phyloP scores from a whole-genome alignment of 805 yeast species.

The Brettanomyces naardenensis region DNA sequence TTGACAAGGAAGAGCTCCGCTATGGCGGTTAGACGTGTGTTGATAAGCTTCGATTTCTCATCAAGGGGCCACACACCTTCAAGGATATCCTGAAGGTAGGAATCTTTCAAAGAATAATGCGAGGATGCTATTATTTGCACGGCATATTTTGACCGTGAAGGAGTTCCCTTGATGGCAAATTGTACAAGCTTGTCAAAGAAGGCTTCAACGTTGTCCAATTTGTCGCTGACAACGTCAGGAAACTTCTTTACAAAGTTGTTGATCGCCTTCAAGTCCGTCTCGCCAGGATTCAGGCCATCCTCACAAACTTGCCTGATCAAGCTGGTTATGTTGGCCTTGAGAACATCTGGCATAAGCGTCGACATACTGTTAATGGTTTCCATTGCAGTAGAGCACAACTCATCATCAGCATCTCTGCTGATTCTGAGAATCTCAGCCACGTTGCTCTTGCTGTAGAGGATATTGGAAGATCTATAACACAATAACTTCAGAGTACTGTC shows the following conservation, averaged over 20 bases:
- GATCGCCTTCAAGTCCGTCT: slow-evolving; percentile 47
- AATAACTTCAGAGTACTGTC: slow-evolving; percentile 43
- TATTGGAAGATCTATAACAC: slow-evolving; percentile 51
- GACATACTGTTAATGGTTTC: slow-evolving; percentile 55
- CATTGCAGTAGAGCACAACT: slow-evolving; percentile 32
- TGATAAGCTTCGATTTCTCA: slow-evolving; percentile 28
- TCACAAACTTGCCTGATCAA: slow-evolving; percentile 9
- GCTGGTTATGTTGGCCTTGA: slow-evolving; percentile 47
- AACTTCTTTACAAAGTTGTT: slow-evolving; percentile 48
- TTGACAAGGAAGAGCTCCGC: slow-evolving; percentile 48
- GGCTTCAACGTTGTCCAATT: slow-evolving; percentile 32
- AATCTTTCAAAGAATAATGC: slow-evolving; percentile 28
- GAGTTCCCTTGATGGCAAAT: slow-evolving; percentile 44
- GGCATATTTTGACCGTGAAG: slow-evolving; percentile 58
- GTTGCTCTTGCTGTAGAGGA: slow-evolving; percentile 60
- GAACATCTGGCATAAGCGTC: slow-evolving; percentile 49
- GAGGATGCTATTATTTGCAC: slow-evolving; percentile 48
- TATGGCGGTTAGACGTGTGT: slow-evolving; percentile 51
- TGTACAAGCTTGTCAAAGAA: slow-evolving; percentile 38
- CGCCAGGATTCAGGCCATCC: slow-evolving; percentile 12
- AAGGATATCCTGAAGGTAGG: slow-evolving; percentile 31
- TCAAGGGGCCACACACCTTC: slow-evolving; percentile 44
- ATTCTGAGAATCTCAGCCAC: slow-evolving; percentile 44
- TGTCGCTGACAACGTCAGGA: slow-evolving; percentile 29
- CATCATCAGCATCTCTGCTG: slow-evolving; percentile 27